phyloP scores from a whole-genome alignment of 2,329 filamentous ascomycete species.

The Aspergillus sp. region DNA sequence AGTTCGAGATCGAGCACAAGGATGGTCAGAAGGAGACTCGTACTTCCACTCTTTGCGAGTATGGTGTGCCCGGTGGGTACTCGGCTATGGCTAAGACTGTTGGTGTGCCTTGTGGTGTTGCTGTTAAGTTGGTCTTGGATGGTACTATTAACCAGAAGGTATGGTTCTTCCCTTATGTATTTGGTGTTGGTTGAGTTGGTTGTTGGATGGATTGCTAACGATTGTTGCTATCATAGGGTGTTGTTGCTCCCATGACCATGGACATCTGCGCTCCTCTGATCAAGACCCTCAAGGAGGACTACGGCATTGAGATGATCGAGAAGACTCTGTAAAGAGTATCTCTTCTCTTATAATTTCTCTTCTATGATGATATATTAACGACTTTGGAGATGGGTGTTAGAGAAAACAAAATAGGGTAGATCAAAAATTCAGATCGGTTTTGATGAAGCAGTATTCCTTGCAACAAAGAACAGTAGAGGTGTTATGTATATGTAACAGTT shows the following conservation, averaged over 20 bases:
- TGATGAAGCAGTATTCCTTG: not conserved
- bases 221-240: conserved; percentile 48
- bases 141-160: conserved; percentile 68
- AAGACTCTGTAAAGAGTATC: conserved; percentile 52
- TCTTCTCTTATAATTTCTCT: not conserved
- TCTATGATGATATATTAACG: conserved; percentile 4
- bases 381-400: conserved; percentile 1
- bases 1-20: conserved; percentile 78
- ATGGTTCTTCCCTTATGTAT: conserved; percentile 7
- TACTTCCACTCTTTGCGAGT: conserved; percentile 79
- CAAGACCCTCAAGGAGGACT: conserved; percentile 73
- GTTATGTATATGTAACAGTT: not conserved
- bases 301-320: conserved; percentile 72
- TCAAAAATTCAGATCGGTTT: not conserved
- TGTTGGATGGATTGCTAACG: not conserved
- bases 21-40: conserved; percentile 75
- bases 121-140: conserved; percentile 75
- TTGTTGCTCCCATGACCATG: conserved; percentile 74
- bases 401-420: not conserved
- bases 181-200: not conserved
- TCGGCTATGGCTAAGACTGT: conserved; percentile 82
- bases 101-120: conserved; percentile 72
- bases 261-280: conserved; percentile 73
- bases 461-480: not conserved
- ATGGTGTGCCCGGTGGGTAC: conserved; percentile 77